Evolutionary conservation across 2,329 filamentous ascomycete species (phyloP), one percentile per base, ranked within the genome.

Genomic region (Colletotrichum orbiculare): DNA sequence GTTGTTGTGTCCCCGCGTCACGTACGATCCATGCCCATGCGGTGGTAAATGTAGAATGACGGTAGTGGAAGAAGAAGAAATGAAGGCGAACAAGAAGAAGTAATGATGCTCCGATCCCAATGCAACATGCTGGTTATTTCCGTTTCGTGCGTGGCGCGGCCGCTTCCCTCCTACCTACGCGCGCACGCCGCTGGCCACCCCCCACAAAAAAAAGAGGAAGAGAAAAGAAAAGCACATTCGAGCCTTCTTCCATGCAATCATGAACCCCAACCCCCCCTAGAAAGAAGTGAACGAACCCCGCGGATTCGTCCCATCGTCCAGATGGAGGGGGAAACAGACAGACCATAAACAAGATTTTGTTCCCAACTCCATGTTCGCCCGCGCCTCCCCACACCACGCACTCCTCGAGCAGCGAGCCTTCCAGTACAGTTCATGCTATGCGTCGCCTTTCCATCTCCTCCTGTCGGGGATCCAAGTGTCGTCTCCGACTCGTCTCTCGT

Each of bases 401-500:
- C 52, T 33, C 64, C 59, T 50, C 39, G 41, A 46, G 52, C 53
- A 57, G 56, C 45, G 45, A 46, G 50, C 53, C 42, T 25, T 25
- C 25, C 25, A 25, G 25, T 54, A 54, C 43, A 54, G 43, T 66
- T 25, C 60, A 66, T 64, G 64, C 64, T 34, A 65, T n/a, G 11
- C 62, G 62, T 50, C 62, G 52, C 48, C 66, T 55, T 15, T 67
- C 66, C 62, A 66, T 62, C 62, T 67, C 66, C 54, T 66, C 66
- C 12, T 67, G 66, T 13, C 62, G 66, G 17, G 56, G 62, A n/a
- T 67, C 62, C 54, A 65, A 61, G 35, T 67, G 75, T 57, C 78
- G 72, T 64, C 84, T 75, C 17, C 83, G 78, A 67, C 73, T 83
- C 53, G 79, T 73, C 59, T 87, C 84, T 49, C 81, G 77, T 9